phyloP scores from a whole-genome alignment of 257 asterid genomes.

The Plectranthus barbatus region DNA sequence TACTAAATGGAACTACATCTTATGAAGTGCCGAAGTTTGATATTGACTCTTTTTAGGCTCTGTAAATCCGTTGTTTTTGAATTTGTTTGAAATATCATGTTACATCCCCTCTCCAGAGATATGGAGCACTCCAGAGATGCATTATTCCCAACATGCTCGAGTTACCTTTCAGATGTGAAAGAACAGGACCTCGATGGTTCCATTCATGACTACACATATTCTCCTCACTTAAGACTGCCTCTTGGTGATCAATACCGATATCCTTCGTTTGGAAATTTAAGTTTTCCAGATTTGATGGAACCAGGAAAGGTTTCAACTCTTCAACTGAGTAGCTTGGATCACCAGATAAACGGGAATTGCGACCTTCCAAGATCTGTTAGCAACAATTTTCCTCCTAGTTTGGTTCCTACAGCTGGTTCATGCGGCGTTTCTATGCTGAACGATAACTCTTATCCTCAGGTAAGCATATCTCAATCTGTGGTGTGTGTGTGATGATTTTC shows the following conservation, averaged over 20 bases:
- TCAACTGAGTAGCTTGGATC: constrained; percentile 36
- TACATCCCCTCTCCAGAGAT: constrained; percentile 26
- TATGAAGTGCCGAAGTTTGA: background rate
- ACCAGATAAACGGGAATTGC: constrained; percentile 43
- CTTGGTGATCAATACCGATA: constrained; percentile 37
- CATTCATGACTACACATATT: constrained; percentile 45
- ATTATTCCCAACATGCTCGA: constrained; percentile 38
- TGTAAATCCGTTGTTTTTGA: background rate
- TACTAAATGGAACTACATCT: background rate
- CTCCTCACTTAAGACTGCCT: constrained; percentile 43
- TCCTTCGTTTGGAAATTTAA: constrained; percentile 33
- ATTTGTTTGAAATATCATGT: background rate
- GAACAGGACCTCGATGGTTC: constrained; percentile 36
- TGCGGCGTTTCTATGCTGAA: constrained; percentile 40
- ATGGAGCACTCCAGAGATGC: constrained; percentile 39
- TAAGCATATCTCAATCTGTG: background rate
- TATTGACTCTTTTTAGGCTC: too few species aligned
- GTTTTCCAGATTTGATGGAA: constrained; percentile 45
- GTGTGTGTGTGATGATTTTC: background rate
- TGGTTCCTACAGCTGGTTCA: constrained; percentile 36
- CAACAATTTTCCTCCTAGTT: constrained; percentile 27
- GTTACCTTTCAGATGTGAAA: constrained; percentile 32
- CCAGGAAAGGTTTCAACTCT: constrained; percentile 36
- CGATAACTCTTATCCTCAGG: constrained; percentile 54
- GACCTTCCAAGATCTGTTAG: constrained; percentile 46